Conservation (phyloP, 2,329 filamentous ascomycete species). For the Alternaria longipes region DNA sequence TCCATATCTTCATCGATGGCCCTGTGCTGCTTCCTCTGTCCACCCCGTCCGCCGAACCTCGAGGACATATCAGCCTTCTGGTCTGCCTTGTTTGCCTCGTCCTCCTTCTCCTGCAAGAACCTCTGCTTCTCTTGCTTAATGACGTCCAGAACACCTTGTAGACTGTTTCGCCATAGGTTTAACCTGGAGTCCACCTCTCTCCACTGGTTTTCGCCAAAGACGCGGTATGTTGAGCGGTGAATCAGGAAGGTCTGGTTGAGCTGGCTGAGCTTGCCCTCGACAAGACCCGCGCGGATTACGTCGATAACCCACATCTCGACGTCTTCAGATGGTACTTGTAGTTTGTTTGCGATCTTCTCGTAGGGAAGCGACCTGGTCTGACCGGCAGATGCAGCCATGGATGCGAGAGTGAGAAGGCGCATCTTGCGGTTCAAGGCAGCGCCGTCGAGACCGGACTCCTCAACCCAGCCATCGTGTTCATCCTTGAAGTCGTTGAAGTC, state of each 20-base stretch:
- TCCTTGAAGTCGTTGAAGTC: conserved; percentile 96
- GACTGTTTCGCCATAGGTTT: conserved; percentile 87
- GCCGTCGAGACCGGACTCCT: conserved; percentile 76
- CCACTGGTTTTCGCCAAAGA: conserved; percentile 99
- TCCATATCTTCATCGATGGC: conserved; percentile 50
- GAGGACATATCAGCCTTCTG: conserved; percentile 63
- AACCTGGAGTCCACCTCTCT: conserved; percentile 88
- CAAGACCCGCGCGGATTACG: conserved; percentile 91
- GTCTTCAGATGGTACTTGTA: conserved; percentile 82
- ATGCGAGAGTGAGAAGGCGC: conserved; percentile 91
- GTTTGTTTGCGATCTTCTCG: conserved; percentile 79
- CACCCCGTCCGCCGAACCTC: conserved; percentile 37
- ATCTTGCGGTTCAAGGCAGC: conserved; percentile 90
- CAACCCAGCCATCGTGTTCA: conserved; percentile 86
- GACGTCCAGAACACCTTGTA: conserved; percentile 79
- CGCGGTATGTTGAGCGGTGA: conserved; percentile 94
- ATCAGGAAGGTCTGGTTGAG: conserved; percentile 92
- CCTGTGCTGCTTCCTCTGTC: conserved; percentile 41
- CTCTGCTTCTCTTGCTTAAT: conserved; percentile 83
- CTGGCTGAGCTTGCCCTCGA: conserved; percentile 96
- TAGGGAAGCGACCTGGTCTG: conserved; percentile 90
- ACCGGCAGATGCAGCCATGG: conserved; percentile 78
- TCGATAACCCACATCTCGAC: conserved; percentile 99
- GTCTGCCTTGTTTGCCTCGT: conserved; percentile 76
- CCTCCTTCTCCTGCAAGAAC: conserved; percentile 79